Conservation (phyloP, 345 rosid genomes). For the Excoecaria cochinchinensis region DNA sequence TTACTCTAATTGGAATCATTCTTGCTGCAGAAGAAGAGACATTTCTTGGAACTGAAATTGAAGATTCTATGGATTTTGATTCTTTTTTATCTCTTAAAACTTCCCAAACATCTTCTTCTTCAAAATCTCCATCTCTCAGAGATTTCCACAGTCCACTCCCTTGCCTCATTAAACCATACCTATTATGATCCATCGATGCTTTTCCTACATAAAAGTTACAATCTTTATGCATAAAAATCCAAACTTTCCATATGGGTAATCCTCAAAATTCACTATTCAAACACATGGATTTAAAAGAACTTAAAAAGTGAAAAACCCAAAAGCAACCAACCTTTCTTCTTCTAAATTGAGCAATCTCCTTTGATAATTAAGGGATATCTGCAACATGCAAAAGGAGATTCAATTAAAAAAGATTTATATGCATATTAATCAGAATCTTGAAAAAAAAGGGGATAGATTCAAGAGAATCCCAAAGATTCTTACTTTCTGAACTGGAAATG, state of each 20-base stretch:
- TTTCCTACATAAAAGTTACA: conserved; percentile 3
- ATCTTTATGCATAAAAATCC: not conserved
- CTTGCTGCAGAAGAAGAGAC: conserved; percentile 47
- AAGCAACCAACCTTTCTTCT: conserved; percentile 29
- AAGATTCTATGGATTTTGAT: conserved; percentile 23
- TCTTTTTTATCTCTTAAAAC: conserved; percentile 36
- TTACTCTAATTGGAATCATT: conserved; percentile 43
- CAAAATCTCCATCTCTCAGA: conserved; percentile 40
- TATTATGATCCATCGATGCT: conserved; percentile 20
- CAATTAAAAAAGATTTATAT: not conserved
- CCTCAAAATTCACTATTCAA: conserved; percentile 6
- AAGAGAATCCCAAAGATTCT: conserved; percentile 16
- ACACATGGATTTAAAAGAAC: not conserved
- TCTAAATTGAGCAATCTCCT: conserved; percentile 7
- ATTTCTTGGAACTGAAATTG: conserved; percentile 32
- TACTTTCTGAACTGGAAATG: conserved; percentile 20
- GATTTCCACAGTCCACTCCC: conserved; percentile 33
- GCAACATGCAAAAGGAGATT: conserved; percentile 28
- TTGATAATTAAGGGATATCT: conserved; percentile 29
- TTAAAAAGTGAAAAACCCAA: not conserved
- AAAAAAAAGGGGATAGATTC: not conserved
- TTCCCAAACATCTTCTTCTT: conserved; percentile 48
- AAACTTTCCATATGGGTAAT: not conserved
- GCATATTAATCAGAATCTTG: not conserved
- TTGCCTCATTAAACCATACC: conserved; percentile 21